These are phyloP conservation scores for Teunomyces barrocoloradensis DNA, from an alignment of 805 yeast genomes.

Conservation along the genomic window DNA sequence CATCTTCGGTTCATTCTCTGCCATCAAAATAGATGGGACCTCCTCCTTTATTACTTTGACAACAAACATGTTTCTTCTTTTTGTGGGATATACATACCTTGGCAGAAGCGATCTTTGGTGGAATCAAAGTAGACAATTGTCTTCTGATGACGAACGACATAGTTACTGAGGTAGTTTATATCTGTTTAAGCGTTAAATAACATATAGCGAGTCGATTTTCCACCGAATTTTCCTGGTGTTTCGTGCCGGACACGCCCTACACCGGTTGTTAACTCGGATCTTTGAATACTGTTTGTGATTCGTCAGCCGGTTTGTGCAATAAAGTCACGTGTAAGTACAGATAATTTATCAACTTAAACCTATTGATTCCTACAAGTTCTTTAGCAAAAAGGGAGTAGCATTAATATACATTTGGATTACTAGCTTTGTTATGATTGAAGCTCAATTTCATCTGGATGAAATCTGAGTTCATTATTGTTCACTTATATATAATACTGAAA, in stretches of 20 bases:
- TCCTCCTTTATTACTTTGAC: neutral
- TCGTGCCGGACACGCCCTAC: neutral
- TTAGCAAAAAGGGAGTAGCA: neutral
- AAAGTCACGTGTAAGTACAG: neutral
- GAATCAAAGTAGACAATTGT: constrained; percentile 91
- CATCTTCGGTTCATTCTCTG: too few species aligned
- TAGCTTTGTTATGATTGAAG: neutral
- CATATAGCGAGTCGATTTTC: constrained; percentile 2
- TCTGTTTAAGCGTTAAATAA: constrained; percentile 4
- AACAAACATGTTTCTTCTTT: neutral
- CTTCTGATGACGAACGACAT: constrained; percentile 92
- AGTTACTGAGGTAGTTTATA: constrained; percentile 8
- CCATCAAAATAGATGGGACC: neutral
- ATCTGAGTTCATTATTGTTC: constrained; percentile 22
- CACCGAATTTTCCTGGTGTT: constrained; percentile 2
- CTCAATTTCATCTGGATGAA: neutral
- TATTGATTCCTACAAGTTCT: neutral
- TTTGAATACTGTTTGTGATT: constrained; percentile 4
- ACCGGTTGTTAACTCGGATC: neutral
- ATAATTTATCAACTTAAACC: neutral
- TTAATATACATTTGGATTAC: neutral
- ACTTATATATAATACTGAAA: constrained; percentile 41
- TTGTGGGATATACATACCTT: constrained; percentile 46
- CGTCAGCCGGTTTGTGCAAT: constrained; percentile 1
- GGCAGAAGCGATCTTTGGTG: constrained; percentile 98